phyloP scores from a whole-genome alignment of 2,329 filamentous ascomycete species.

The Scorias spongiosa region DNA sequence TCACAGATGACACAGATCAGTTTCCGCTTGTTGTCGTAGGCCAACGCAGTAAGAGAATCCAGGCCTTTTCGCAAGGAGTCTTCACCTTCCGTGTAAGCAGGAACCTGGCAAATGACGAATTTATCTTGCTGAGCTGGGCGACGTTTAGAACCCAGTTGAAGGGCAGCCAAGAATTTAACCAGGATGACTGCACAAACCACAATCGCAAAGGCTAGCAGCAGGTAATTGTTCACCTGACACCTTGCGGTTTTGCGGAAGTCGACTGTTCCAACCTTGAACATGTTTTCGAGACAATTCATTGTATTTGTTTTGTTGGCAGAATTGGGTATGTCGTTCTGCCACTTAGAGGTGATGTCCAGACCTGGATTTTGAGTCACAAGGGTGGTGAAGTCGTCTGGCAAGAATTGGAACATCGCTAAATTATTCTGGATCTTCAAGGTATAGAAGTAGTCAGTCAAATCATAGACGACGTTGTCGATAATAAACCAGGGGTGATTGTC shows the following conservation, averaged over 20 bases:
- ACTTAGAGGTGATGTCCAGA: constrained; percentile 55
- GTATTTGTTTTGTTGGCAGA: constrained; percentile 46
- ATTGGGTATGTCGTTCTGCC: constrained; percentile 38
- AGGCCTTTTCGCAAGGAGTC: constrained; percentile 85
- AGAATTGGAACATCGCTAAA: constrained; percentile 47
- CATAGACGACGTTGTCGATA: constrained; percentile 63
- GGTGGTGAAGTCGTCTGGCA: constrained; percentile 51
- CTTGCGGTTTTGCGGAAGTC: constrained; percentile 67
- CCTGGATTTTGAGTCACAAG: constrained; percentile 64
- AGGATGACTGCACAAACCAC: constrained; percentile 66
- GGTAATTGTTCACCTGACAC: constrained; percentile 83
- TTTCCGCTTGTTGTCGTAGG: constrained; percentile 98
- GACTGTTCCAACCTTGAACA: constrained; percentile 66
- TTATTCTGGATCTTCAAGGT: constrained; percentile 47
- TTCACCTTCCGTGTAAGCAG: constrained; percentile 95
- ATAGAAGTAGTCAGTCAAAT: constrained; percentile 82
- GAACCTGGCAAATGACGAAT: constrained; percentile 96
- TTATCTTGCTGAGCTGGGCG: constrained; percentile 87
- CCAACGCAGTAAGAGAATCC: constrained; percentile 82
- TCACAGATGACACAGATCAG: constrained; percentile 94
- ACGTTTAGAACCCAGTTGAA: constrained; percentile 86
- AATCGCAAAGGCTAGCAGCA: constrained; percentile 75
- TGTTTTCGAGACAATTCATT: constrained; percentile 65
- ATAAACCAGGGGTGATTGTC: constrained; percentile 65
- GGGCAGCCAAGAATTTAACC: constrained; percentile 79